phyloP scores from a whole-genome alignment of 2,329 filamentous ascomycete species.

The Canariomyces notabilis region DNA sequence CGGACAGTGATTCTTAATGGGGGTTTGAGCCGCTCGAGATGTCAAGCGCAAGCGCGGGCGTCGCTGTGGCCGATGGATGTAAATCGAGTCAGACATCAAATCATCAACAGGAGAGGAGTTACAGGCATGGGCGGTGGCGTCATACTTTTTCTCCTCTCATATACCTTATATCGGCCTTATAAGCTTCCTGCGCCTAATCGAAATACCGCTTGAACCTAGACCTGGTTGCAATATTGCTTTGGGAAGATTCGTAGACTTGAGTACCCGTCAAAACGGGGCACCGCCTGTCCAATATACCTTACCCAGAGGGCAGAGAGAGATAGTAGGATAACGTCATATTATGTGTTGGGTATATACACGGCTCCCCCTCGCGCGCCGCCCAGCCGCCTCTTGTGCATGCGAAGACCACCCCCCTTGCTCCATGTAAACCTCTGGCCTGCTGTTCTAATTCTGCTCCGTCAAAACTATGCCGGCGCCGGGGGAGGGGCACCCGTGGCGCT shows the following conservation, averaged over 20 bases:
- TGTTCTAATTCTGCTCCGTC: too few species aligned
- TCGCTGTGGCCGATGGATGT: neutral
- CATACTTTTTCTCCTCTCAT: too few species aligned
- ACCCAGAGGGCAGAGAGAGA: too few species aligned
- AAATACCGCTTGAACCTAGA: too few species aligned
- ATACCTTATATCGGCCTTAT: too few species aligned
- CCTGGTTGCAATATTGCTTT: too few species aligned
- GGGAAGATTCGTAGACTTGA: too few species aligned
- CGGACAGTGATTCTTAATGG: neutral
- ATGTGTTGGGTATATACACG: slow-evolving; percentile 7
- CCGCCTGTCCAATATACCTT: too few species aligned
- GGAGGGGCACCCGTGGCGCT: slow-evolving; percentile 29
- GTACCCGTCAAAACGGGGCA: too few species aligned
- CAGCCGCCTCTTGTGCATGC: neutral
- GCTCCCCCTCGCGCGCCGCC: neutral
- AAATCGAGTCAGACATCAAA: neutral
- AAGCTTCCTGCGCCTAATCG: too few species aligned
- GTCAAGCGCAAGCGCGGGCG: neutral
- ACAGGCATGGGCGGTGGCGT: neutral
- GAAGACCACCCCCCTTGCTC: neutral
- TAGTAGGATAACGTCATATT: neutral
- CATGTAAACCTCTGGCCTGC: too few species aligned
- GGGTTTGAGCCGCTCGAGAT: neutral
- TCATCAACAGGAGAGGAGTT: neutral
- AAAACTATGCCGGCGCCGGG: slow-evolving; percentile 23